Base-by-base conservation (phyloP, 2,329 filamentous ascomycete genomes). In the Zymoseptoria tritici region DNA sequence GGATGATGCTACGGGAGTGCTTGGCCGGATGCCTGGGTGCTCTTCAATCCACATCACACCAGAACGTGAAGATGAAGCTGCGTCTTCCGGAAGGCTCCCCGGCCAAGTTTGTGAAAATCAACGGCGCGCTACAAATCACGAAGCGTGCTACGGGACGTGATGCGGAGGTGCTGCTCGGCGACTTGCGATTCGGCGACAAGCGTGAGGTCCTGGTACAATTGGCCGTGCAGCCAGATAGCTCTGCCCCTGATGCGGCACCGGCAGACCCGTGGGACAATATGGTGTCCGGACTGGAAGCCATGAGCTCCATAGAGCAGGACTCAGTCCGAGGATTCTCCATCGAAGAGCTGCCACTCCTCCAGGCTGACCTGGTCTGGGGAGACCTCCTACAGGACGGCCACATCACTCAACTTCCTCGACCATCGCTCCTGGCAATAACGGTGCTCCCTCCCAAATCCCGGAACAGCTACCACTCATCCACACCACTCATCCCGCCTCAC, bases 1-100 rank as follows among this genome's bases (percentile, higher is more conserved):
- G 94, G 94, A 97, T 97, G 93, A 99, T 97, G 93, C 83, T 99
- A 42, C 88, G 94, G 26, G 94, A 99, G 74, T 97, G 94, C 73
- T 82, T 97, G 52, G 94, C 92, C 22, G 94, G 94, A 51, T 97
- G 93, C 70, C 79, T 99, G 26, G 94, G 94, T 53, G 87, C 91
- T 13, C 83, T 97, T 72, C 94, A 99, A 75, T 91, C 90, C 2
- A 87, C 91, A 26, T 97, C 94, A n/a, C 94, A 99, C 73, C 94
- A 97, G 73, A 97, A 97, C 71, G 94, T 95, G 59, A 97, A 96
- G 79, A 82, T 99, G 57, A 96, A 95, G 79, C 84, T 99, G 59
- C 90, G 90, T 68, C 79, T 99, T 7, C 94, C 94, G 0, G 94
- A 99, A 77, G 94, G 94, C 20, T 99, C 94, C 2, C 94, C 93